Percentiles rank a stretch among this genome's conserved stretches.
Conservation (phyloP, 2,329 filamentous ascomycete genomes). For the Aspergillus amoenus region DNA sequence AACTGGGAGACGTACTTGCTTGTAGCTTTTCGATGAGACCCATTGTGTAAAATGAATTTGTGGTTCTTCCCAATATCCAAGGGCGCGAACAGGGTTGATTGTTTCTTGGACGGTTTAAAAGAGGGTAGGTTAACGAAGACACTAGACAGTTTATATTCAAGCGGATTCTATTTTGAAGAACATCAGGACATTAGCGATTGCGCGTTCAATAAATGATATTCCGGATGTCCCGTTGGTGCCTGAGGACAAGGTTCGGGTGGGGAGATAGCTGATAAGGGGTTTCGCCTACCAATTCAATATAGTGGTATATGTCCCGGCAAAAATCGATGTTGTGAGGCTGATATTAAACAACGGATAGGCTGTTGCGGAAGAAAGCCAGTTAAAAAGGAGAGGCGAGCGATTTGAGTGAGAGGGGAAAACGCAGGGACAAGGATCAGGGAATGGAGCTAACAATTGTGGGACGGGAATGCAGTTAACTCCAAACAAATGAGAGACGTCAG, state of each 20-base stretch:
- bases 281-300: neutral
- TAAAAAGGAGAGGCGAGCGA: neutral
- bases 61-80: neutral
- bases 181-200: neutral
- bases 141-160: neutral
- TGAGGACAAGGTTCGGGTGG: neutral
- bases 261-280: neutral
- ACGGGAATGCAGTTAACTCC: neutral
- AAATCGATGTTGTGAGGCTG: neutral
- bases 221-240: neutral
- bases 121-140: neutral
- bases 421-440: slow-evolving; percentile 5
- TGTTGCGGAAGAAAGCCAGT: neutral
- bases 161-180: neutral
- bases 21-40: slow-evolving; percentile 53
- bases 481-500: neutral
- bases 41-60: slow-evolving; percentile 36
- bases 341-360: neutral
- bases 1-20: slow-evolving; percentile 43
- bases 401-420: slow-evolving; percentile 8
- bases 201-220: neutral
- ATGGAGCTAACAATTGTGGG: slow-evolving; percentile 7
- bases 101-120: neutral
- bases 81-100: neutral
- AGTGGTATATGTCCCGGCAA: neutral